Conservation (phyloP, 768 basidiomycete genomes). For the Tulasnella sp. region DNA sequence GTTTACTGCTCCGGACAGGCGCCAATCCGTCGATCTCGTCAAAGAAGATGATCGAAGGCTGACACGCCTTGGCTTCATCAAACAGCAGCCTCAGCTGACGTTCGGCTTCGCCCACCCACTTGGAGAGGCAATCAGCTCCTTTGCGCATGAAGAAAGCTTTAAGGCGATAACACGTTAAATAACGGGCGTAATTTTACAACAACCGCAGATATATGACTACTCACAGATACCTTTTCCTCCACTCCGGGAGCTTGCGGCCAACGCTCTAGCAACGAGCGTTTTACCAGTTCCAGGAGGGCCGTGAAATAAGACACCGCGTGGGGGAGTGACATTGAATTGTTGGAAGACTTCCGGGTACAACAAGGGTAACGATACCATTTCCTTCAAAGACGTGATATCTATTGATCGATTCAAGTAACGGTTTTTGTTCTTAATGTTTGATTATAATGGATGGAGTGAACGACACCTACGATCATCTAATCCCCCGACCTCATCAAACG, state of each 20-base stretch:
- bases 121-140: constrained; percentile 93
- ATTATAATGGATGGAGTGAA: neutral
- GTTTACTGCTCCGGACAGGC: constrained; percentile 95
- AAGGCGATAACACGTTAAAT: neutral
- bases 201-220: constrained; percentile 26
- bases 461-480: constrained; percentile 72
- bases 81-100: constrained; percentile 89
- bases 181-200: neutral
- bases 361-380: constrained; percentile 94
- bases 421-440: neutral
- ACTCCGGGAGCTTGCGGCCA: constrained; percentile 84
- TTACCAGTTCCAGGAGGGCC: constrained; percentile 99
- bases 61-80: constrained; percentile 85
- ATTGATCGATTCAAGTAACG: neutral
- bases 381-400: constrained; percentile 96
- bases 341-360: constrained; percentile 97
- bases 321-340: constrained; percentile 86
- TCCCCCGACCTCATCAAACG: constrained; percentile 94
- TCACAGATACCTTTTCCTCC: constrained; percentile 80
- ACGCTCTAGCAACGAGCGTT: constrained; percentile 84
- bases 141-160: constrained; percentile 99
- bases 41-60: constrained; percentile 98
- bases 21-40: constrained; percentile 99
- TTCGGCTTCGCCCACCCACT: constrained; percentile 99
- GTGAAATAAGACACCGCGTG: constrained; percentile 92